These are phyloP conservation scores for Arabidopsis thaliana DNA, from an alignment of 345 rosid genomes.

Conservation along the genomic window TAIR10.1 NC_003074.8:23396501-23397000, in stretches of 20 bases:
- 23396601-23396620: slow-evolving; percentile 91
- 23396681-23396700: slow-evolving; percentile 79
- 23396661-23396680: slow-evolving; percentile 87
- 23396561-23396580: slow-evolving; percentile 12
- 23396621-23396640: slow-evolving; percentile 86
- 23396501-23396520: slow-evolving; percentile 17
- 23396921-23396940: slow-evolving; percentile 23
- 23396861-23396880: slow-evolving; percentile 24
- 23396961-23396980: slow-evolving; percentile 73
- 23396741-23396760: slow-evolving; percentile 56
- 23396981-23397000: slow-evolving; percentile 89
- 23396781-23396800: slow-evolving; percentile 50
- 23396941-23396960: slow-evolving; percentile 81
- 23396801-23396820: slow-evolving; percentile 55
- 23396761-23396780: slow-evolving; percentile 58
- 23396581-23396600: slow-evolving; percentile 35
- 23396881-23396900: background rate
- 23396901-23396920: slow-evolving; percentile 1
- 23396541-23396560: slow-evolving; percentile 20
- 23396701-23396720: slow-evolving; percentile 94
- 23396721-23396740: slow-evolving; percentile 87
- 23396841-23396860: slow-evolving; percentile 71
- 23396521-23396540: slow-evolving; percentile 12
- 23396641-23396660: slow-evolving; percentile 85
- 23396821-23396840: slow-evolving; percentile 74